Evolutionary conservation across 2,329 filamentous ascomycete genomes (phyloP), one percentile per base, ranked within the genome.

Genomic region (Diaporthe sp.): DNA sequence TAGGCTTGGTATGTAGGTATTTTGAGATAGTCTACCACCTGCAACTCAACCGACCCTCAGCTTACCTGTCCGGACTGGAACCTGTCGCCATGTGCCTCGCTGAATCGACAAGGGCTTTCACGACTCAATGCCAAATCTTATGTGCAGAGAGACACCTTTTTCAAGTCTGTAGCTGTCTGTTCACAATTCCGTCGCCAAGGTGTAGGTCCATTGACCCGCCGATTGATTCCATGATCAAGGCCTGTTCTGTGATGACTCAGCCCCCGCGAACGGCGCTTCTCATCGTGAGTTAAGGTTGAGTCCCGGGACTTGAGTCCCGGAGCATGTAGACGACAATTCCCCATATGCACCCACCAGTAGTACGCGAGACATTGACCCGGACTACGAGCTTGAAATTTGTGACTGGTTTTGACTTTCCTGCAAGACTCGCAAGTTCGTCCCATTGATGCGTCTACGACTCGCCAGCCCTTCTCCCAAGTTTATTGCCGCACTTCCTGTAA

Each of bases 361-460:
- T 42, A 12, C 22, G 22, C 19, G 34, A 55, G 46, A 65, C 46
- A 19, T 46, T 62, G 22, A 19, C 9, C 37, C n/a, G 17, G 39
- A 62, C 46, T n/a, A 12, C 58, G 44, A 62, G 46, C 71, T 65
- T 42, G 71, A 62, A 17, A 34, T 13, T 68, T 5, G n/a, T 65
- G 34, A 42, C 58, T n/a, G 15, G 7, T 71, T 49, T 42, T 34
- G 55, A 51, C 61, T 25, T 70, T 49, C 5, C 10, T 22, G 17
- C 51, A 34, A 68, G 34, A 46, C 49, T 34, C 31, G n/a, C 44
- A 39, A 53, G 51, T 60, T 39, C 44, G 22, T 46, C 19, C 37
- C 49, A 70, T 72, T 72, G 31, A 76, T 75, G 75, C 61, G 68
- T 65, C 42, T 44, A 51, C 75, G 57, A 72, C 25, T 68, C 61